Base-by-base conservation (phyloP, 164 flowering plant genomes). In the Paratinospora sagittata region DNA sequence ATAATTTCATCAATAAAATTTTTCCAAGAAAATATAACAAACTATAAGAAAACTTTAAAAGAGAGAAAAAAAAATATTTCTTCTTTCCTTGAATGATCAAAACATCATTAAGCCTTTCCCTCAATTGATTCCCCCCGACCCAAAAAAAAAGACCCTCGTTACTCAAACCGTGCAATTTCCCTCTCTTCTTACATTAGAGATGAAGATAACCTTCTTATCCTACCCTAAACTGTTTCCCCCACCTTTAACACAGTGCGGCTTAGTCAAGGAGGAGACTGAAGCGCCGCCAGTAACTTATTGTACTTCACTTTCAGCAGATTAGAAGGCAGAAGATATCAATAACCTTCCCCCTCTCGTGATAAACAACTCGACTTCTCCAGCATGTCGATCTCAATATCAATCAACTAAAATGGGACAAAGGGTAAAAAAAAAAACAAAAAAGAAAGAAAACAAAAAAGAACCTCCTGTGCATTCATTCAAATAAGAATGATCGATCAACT, bases 261-360 rank as follows among this genome's bases (percentile, higher is more conserved):
- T 30, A 65, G 33, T 27, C 63, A 3, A 10, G 11, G 2, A 17
- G 27, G 70, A 69, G 78, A 70, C 76, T 45, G 69, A 52, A 78
- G 67, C 68, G 66, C 67, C 70, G 66, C 67, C 76, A 69, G 69
- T 70, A 76, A 80, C 76, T 84, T 84, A 84, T 82, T n/a, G 79
- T 82, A 69, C 57, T 70, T 64, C n/a, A 81, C 72, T 84, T 82
- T 55, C 70, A 63, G 82, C 79, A n/a, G n/a, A 76, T 71, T 68
- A 70, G 76, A 77, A 73, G 55, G 57, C 37, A 27, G 33, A 16
- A 49, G 36, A 36, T 17, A 37, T 67, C 65, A 19, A n/a, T 67
- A 70, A 74, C 76, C 75, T 70, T 67, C 75, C n/a, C 37, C 79
- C 69, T 55, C 61, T 55, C 61, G 24, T 55, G 61, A 55, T 55